Base-by-base conservation (phyloP, 805 yeast genomes). In the Zygosaccharomyces kombuchaensis region DNA sequence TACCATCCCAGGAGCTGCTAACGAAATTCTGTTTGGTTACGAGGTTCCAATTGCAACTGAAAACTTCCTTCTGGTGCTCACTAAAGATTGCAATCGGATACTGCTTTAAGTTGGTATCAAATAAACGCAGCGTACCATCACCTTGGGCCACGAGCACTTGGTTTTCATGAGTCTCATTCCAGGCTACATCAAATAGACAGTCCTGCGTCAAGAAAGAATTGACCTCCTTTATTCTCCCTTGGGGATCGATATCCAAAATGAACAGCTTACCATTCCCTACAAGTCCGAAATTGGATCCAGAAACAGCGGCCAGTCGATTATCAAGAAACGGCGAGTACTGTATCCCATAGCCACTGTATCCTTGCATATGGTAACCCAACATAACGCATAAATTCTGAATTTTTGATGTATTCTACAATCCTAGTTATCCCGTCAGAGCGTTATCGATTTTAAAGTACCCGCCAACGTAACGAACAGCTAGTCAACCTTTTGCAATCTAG, bases 321-420 rank as follows among this genome's bases (percentile, higher is more conserved):
- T 91, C 98, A 56, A 80, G 86, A 58, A 81, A 91, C 1, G 98
- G 97, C 0, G 96, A 88, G 69, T 91, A 93, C 57, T 83, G 84
- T 12, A 89, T 84, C 0, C 84, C 82, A 61, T 87, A 87, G 12
- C 97, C 97, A 60, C 88, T 84, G 66, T 78, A 88, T 0, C 96
- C 96, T 13, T 71, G 67, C 21, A 95, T 87, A 54, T 86, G 72
- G 62, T 73, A 88, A 2, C 82, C 71, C 14, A 87, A 73, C 96
- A 89, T 87, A 16, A 22, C 16, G 25, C 14, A 7, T 32, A 12
- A 14, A 27, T 19, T 19, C 31, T 38, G 26, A n/a, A 22, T 9
- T 38, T 16, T 26, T 25, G 23, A 35, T 38, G 14, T 38, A 4
- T 14, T 6, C 23, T 32, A 29, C 32, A 3, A 13, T 13, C 34